Evolutionary conservation across 306 rosid species (phyloP), one percentile per base, ranked within the genome.

Genomic region (Vigna trinervia): DNA sequence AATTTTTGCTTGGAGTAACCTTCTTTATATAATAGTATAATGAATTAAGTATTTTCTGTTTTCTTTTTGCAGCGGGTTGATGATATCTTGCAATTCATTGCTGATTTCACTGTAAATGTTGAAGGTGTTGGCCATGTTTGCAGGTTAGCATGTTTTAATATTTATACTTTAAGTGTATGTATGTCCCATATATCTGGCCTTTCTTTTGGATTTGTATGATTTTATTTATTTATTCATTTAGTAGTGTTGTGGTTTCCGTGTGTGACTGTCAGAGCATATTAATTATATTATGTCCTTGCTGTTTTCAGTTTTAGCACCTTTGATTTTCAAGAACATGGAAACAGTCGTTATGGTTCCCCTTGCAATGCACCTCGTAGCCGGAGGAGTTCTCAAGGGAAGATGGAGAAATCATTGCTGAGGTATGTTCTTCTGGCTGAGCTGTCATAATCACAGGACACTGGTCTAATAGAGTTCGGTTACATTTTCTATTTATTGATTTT

Each of bases 341-440:
- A 95, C 83, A 82, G 82, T 74, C 82, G 78, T 57, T 95, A 95
- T 53, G 97, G 94, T 20, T 90, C 97, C 22, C 91, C 97, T 20
- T 82, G 39, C 68, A 91, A 84, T 81, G 86, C 90, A 5, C 81
- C 88, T 59, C 83, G 77, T 17, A 15, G 53, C 8, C 83, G 77
- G 80, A 91, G 97, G 84, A 95, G 99, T 78, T 95, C 96, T 52
- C 99, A 95, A 71, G 99, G 99, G 64, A 95, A 95, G 81, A 77
- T 95, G 96, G 99, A 95, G 97, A 95, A 95, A 87, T 95, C 99
- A 2, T 86, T 95, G 58, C 86, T 95, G 84, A 95, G 99, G 99
- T 92, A 85, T 61, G 79, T 56, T 75, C 72, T 41, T 41, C 12
- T 92, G 45, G n/a, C 60, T 30, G 67, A 60, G 62, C 59, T 6